Evolutionary conservation across 2,329 filamentous ascomycete species (phyloP).

Genomic region (Dendryphion nanum): DNA sequence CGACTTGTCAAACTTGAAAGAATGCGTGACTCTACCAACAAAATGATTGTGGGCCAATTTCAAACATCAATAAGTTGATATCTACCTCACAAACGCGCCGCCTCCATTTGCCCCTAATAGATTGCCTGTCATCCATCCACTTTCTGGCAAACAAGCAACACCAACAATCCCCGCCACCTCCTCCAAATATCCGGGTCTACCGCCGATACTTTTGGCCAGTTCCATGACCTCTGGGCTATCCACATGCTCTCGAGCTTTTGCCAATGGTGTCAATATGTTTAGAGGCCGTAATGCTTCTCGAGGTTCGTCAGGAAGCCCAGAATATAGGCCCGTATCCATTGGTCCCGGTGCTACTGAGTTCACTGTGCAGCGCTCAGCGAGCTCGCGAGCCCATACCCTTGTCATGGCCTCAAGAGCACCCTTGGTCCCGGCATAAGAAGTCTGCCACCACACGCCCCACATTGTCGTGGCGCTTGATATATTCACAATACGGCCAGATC

Average conservation of each 20-base stretch:
- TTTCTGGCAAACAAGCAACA: slow-evolving; percentile 68
- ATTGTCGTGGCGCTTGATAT: slow-evolving; percentile 55
- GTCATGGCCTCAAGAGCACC: slow-evolving; percentile 64
- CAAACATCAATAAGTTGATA: no score
- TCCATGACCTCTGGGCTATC: slow-evolving; percentile 52
- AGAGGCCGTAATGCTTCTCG: slow-evolving; percentile 48
- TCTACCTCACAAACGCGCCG: slow-evolving; percentile 57
- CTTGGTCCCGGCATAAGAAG: slow-evolving; percentile 62
- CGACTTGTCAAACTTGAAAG: no score
- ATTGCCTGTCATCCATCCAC: slow-evolving; percentile 70
- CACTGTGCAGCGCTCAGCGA: slow-evolving; percentile 58
- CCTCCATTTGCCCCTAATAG: slow-evolving; percentile 76
- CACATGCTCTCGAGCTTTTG: neutral
- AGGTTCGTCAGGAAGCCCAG: neutral
- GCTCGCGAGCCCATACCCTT: slow-evolving; percentile 59
- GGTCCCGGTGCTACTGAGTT: slow-evolving; percentile 63
- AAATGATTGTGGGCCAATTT: no score
- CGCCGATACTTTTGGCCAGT: slow-evolving; percentile 53
- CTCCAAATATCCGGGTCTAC: slow-evolving; percentile 57
- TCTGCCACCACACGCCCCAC: slow-evolving; percentile 55
- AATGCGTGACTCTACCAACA: no score
- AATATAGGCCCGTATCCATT: slow-evolving; percentile 17
- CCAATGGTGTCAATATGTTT: neutral
- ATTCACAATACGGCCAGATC: slow-evolving; percentile 61
- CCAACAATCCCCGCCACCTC: slow-evolving; percentile 72